Conservation (phyloP, 768 basidiomycete genomes). For the Sporobolomyces phaffii region DNA sequence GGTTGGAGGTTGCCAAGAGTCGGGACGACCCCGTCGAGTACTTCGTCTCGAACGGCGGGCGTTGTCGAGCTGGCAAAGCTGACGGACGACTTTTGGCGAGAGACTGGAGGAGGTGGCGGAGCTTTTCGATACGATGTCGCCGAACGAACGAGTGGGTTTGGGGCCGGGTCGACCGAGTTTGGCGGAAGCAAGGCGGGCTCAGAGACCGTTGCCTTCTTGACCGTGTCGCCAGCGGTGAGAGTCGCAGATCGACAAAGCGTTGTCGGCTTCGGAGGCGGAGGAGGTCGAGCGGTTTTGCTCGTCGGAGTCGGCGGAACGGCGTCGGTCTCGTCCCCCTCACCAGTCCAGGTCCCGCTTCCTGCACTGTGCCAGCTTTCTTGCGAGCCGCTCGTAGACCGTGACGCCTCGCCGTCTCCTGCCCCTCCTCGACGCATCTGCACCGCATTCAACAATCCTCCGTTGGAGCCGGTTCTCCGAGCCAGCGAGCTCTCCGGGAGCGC, state of each 20-base stretch:
- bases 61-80: background rate
- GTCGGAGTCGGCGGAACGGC: background rate
- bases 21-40: background rate
- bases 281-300: background rate
- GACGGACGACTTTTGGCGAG: constrained; percentile 3
- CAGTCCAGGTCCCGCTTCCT: background rate
- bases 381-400: constrained; percentile 1
- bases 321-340: background rate
- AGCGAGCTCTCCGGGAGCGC: too few species aligned
- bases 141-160: background rate
- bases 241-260: background rate
- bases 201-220: background rate
- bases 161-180: background rate
- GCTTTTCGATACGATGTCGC: constrained; percentile 8
- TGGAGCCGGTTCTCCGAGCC: background rate
- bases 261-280: background rate
- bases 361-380: constrained; percentile 11
- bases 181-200: background rate
- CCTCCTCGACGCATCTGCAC: constrained; percentile 9
- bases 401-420: constrained; percentile 4
- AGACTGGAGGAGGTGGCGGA: constrained; percentile 16
- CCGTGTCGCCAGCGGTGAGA: background rate
- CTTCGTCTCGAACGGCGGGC: background rate
- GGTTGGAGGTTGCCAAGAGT: background rate
- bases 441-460: background rate